phyloP scores from a whole-genome alignment of 305 asterid species.

The Fraxinus latifolia region DNA sequence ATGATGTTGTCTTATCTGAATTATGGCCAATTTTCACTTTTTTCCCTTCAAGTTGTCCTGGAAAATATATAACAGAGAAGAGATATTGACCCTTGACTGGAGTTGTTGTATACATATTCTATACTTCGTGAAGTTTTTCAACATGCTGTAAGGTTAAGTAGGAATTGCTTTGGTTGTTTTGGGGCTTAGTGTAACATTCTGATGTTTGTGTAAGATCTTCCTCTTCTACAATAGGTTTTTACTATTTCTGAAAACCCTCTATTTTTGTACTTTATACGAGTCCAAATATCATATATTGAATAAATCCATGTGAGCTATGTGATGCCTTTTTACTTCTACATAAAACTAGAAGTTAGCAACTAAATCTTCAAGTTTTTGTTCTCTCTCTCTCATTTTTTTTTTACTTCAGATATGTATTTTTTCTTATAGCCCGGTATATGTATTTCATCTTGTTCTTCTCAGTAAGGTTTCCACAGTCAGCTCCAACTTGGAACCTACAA shows the following conservation, averaged over 20 bases:
- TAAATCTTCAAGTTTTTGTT: not conserved
- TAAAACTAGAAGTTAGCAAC: not conserved
- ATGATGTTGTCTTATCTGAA: not conserved
- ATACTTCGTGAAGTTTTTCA: not conserved
- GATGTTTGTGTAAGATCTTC: not conserved
- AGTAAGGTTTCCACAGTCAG: not conserved
- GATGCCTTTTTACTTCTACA: not conserved
- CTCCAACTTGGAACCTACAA: not conserved
- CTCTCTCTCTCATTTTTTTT: not conserved
- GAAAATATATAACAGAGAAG: not conserved
- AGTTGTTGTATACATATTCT: not conserved
- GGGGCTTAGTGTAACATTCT: conserved; percentile 3
- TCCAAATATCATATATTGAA: not conserved
- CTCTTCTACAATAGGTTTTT: not conserved
- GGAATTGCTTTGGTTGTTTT: not conserved
- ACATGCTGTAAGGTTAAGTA: not conserved
- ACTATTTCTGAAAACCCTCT: not conserved
- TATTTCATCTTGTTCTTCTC: not conserved
- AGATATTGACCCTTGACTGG: not conserved
- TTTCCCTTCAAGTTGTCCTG: not conserved
- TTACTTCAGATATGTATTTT: not conserved
- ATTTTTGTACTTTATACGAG: not conserved
- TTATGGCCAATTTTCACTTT: not conserved
- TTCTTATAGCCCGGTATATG: not conserved
- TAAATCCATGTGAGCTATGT: not conserved